Conservation (phyloP, 140 eudicot species). For the Cichorium intybus region DNA sequence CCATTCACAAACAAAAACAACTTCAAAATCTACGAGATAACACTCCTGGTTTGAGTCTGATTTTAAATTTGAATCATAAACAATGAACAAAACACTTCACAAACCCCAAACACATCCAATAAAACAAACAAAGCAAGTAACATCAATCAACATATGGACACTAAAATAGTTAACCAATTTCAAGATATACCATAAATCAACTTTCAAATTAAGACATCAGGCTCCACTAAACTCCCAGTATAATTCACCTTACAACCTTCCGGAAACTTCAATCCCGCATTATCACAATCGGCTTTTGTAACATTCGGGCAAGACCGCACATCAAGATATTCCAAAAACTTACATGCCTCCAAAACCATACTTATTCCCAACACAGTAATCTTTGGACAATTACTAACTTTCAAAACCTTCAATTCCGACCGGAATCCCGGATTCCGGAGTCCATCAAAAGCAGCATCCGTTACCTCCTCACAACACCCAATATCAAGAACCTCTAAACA, state of each 20-base stretch:
- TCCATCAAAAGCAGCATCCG: conserved; percentile 90
- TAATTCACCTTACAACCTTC: conserved; percentile 74
- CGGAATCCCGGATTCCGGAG: conserved; percentile 44
- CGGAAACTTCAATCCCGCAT: conserved; percentile 84
- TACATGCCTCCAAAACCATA: conserved; percentile 60
- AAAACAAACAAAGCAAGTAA: background rate
- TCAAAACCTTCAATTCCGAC: conserved; percentile 53
- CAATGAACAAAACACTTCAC: conserved; percentile 11
- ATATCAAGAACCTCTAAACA: conserved; percentile 72
- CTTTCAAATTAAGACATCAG: conserved; percentile 37
- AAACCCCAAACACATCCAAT: conserved; percentile 10
- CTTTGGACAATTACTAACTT: conserved; percentile 66
- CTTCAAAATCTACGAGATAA: conserved; percentile 21
- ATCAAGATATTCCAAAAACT: conserved; percentile 65
- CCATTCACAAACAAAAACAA: background rate
- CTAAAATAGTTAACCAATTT: background rate
- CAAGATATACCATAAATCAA: background rate
- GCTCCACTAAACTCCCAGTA: conserved; percentile 75
- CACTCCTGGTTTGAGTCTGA: conserved; percentile 17
- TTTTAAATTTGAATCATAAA: conserved; percentile 26
- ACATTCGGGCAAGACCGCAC: conserved; percentile 77
- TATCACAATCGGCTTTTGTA: conserved; percentile 61
- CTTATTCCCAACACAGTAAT: conserved; percentile 64
- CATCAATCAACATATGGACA: conserved; percentile 14
- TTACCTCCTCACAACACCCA: conserved; percentile 87